Evolutionary conservation across 805 yeast genomes (phyloP), one percentile per base, ranked within the genome.

Genomic region (Wickerhamiella domercqiae): DNA sequence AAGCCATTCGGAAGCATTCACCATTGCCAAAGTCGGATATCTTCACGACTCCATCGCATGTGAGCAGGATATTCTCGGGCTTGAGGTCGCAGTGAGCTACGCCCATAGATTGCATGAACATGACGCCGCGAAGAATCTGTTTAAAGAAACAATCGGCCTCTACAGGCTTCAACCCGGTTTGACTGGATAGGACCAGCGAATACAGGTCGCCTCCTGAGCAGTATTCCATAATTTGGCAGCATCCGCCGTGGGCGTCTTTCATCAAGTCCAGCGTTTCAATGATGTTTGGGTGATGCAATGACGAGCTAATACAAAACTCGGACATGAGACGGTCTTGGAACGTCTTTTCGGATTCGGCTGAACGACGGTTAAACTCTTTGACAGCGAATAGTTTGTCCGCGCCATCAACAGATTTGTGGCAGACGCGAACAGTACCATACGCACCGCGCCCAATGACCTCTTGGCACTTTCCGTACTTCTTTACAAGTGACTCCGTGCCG

Each of bases 371-470:
- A 53, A 78, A 68, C 56, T 79, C 86, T 54, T 79, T 79, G 39
- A 79, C 80, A 1, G 90, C 90, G 60, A 70, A 79, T 31, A 53
- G 47, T 14, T 72, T 57, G 29, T 54, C 51, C 39, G 66, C 66
- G 39, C 62, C 56, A 34, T 40, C 37, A 39, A 65, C 66, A 13
- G 54, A 47, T 48, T 67, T 68, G 60, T 86, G 95, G 3, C 94
- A 71, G 5, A 87, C 70, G 44, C 94, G 65, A 15, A 86, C 96
- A 34, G 82, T 81, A 20, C 97, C 97, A 62, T 79, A 86, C 0
- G 95, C 75, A 28, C 96, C 97, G 38, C 78, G 68, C 19, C 97
- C 97, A 45, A 90, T 71, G 34, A 86, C 81, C 55, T 87, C 97
- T 58, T 83, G 94, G 56, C 97, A 87, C 37, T 79, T 70, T 31